A percentile compares a stretch with the other conserved stretches of the same genome.
Evolutionary conservation across 257 asterid genomes (phyloP).

Genomic region (Gentiana straminea): DNA sequence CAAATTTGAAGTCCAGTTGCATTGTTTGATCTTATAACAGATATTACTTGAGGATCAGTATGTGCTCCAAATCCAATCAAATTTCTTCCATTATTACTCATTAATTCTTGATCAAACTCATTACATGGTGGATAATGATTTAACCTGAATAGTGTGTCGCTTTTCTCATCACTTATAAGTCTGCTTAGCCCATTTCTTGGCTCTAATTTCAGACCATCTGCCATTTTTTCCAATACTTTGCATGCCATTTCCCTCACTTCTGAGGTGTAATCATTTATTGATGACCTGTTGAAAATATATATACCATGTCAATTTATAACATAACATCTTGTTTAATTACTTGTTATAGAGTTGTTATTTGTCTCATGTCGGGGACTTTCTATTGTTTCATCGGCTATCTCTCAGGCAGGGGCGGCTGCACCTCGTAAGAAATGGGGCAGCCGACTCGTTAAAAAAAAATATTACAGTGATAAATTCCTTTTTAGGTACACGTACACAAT

Average conservation of each 20-base stretch:
- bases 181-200: conserved; percentile 18
- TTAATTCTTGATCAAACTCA: background rate
- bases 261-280: conserved; percentile 12
- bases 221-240: conserved; percentile 15
- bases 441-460: too few relatives aligned
- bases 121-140: conserved; percentile 27
- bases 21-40: conserved; percentile 23
- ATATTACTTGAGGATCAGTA: conserved; percentile 25
- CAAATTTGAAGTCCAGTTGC: conserved; percentile 21
- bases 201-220: conserved; percentile 20
- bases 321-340: too few relatives aligned
- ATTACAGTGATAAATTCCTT: too few relatives aligned
- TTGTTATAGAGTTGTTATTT: too few relatives aligned
- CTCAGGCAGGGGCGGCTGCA: too few relatives aligned
- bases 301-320: too few relatives aligned
- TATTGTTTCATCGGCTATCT: too few relatives aligned
- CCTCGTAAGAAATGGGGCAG: too few relatives aligned
- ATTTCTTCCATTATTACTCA: conserved; percentile 5
- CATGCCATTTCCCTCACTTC: conserved; percentile 18
- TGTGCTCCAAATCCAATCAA: conserved; percentile 26
- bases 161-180: conserved; percentile 18
- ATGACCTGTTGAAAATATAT: background rate
- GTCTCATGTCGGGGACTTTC: too few relatives aligned
- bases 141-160: conserved; percentile 20
- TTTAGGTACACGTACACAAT: too few relatives aligned